Base-by-base conservation (phyloP, 1,284 basidiomycete genomes). In the Ceratobasidium sp. region DNA sequence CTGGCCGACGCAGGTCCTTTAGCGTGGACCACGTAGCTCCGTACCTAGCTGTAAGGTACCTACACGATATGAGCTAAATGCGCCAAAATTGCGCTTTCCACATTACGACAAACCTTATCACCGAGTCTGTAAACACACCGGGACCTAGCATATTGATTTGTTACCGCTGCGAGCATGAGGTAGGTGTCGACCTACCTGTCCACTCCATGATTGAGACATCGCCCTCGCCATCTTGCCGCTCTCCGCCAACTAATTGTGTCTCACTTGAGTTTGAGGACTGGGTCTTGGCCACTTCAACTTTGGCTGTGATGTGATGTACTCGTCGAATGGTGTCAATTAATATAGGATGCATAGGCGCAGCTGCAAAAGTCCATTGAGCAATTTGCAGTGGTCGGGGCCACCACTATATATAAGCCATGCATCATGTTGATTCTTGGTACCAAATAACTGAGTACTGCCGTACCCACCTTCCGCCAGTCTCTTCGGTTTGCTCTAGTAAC, bases 321-420 rank as follows among this genome's bases (percentile, higher is more conserved):
- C 85, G 80, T 22, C 83, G 77, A 0, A 82, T 81, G 11, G 81
- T 81, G 74, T 85, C 85, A 51, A 85, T 76, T 62, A 83, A 80
- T 52, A 85, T 83, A 1, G 84, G 85, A 77, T 86, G 85, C 44
- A 81, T 70, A 1, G 84, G 83, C 4, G 83, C 80, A 13, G 79
- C 78, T 1, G 80, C 81, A 49, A 86, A 78, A 2, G 85, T 84
- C 85, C 85, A 85, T 79, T 85, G 85, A 65, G 76, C 76, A 29
- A 80, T 76, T 74, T 80, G 80, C 80, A 80, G 44, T 2, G 78
- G 79, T 22, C 80, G 79, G 15, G 80, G 62, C 79, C 79, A 80
- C 78, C 79, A 80, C 78, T 79, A 44, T 29, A 44, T 29, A 43
- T 11, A 43, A 43, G 9, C 37, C 37, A 9, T 9, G 37, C 37